Evolutionary conservation across 805 yeast species (phyloP).

Genomic region (Metschnikowia peoriensis): DNA sequence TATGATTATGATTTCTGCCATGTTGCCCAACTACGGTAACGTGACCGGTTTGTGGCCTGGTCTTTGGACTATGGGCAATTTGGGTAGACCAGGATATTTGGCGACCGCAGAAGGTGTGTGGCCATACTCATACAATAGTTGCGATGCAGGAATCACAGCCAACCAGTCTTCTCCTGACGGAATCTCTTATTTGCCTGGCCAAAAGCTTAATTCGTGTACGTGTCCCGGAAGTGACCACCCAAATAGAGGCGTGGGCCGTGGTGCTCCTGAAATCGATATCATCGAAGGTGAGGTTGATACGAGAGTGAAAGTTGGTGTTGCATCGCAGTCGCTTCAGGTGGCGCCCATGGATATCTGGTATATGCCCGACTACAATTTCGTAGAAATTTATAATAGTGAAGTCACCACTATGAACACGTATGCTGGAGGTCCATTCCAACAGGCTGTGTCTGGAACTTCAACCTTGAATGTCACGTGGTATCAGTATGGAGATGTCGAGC

Average conservation of each 20-base stretch:
- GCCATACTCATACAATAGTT: conserved; percentile 39
- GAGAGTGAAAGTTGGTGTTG: conserved; percentile 19
- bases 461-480: conserved; percentile 38
- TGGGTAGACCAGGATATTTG: conserved; percentile 37
- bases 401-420: conserved; percentile 37
- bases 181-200: conserved; percentile 39
- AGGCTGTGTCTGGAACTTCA: conserved; percentile 38
- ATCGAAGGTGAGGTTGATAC: conserved; percentile 23
- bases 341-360: conserved; percentile 47
- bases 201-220: conserved; percentile 31
- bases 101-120: conserved; percentile 39
- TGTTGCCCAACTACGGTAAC: conserved; percentile 32
- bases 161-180: conserved; percentile 41
- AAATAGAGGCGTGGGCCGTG: conserved; percentile 35
- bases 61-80: conserved; percentile 38
- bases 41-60: conserved; percentile 40
- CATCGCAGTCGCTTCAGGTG: conserved; percentile 41
- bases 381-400: conserved; percentile 26
- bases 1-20: conserved; percentile 27
- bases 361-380: conserved; percentile 38
- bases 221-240: conserved; percentile 40
- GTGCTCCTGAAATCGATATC: conserved; percentile 35
- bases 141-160: conserved; percentile 38
- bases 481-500: conserved; percentile 19
- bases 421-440: conserved; percentile 39